Percentiles rank a stretch among this genome's conserved stretches.
These are phyloP conservation scores for Smittium mucronatum DNA, from an alignment of 371 early-diverging fungal species.

Conservation along the genomic window DNA sequence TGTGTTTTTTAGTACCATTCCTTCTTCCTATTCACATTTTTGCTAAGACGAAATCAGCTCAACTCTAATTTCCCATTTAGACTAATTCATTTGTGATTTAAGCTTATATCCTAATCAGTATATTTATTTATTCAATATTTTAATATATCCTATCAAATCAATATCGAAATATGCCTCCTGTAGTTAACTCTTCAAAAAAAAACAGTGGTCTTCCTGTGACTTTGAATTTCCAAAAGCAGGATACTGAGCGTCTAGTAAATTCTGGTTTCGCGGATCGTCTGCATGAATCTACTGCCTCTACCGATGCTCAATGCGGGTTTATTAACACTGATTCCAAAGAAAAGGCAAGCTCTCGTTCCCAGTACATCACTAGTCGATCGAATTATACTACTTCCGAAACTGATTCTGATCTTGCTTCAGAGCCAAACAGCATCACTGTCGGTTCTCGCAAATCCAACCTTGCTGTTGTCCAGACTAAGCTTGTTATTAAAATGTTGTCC, in stretches of 20 bases:
- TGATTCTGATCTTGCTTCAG: neutral
- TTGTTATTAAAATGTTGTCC: constrained; percentile 50
- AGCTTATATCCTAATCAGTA: too few species aligned
- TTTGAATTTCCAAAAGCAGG: neutral
- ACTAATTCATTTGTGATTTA: too few species aligned
- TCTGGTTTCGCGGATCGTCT: neutral
- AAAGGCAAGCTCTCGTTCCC: neutral
- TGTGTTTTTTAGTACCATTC: too few species aligned
- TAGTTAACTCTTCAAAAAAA: neutral
- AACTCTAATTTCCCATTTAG: too few species aligned
- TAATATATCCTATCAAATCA: too few species aligned
- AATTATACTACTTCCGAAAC: neutral
- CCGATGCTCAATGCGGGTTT: neutral
- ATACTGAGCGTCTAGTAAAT: neutral
- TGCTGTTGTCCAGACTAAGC: constrained; percentile 76
- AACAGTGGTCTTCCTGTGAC: neutral
- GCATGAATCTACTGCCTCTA: neutral
- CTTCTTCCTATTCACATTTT: too few species aligned
- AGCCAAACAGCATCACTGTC: constrained; percentile 20
- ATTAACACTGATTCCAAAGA: neutral
- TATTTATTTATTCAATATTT: too few species aligned
- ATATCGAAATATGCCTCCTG: neutral
- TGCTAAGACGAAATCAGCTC: too few species aligned
- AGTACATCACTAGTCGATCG: neutral
- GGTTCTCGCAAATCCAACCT: constrained; percentile 85